These are phyloP conservation scores for Zygotorulaspora sp. DNA, from an alignment of 805 yeast genomes.

Conservation along the genomic window DNA sequence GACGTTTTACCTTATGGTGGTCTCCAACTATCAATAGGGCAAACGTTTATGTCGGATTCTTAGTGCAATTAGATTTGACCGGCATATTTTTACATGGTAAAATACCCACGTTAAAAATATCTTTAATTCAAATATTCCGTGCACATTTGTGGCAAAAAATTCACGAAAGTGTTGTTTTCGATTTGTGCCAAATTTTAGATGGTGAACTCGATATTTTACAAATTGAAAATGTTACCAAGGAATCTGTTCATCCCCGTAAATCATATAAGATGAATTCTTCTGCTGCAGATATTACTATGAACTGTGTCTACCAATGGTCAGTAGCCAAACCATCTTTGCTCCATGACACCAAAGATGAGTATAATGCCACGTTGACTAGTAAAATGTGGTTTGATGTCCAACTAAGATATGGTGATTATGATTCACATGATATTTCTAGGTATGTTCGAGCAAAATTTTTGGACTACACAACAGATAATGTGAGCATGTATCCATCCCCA, in stretches of 20 bases:
- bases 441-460: conserved; percentile 88
- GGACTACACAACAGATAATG: conserved; percentile 86
- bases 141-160: conserved; percentile 99
- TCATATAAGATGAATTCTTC: conserved; percentile 97
- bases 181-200: conserved; percentile 87
- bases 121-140: conserved; percentile 91
- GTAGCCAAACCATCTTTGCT: conserved; percentile 77
- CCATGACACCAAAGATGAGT: conserved; percentile 62
- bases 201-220: conserved; percentile 77
- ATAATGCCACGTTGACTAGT: conserved; percentile 52
- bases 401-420: conserved; percentile 93
- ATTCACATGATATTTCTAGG: conserved; percentile 92
- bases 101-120: conserved; percentile 93
- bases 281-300: conserved; percentile 80
- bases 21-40: conserved; percentile 98
- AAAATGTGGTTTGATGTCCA: conserved; percentile 96
- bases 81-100: conserved; percentile 97
- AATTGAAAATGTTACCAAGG: conserved; percentile 82
- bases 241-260: conserved; percentile 93
- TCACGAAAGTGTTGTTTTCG: conserved; percentile 92
- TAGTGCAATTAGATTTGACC: conserved; percentile 92
- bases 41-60: conserved; percentile 94
- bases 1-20: conserved; percentile 99
- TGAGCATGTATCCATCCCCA: conserved; percentile 84
- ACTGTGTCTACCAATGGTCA: conserved; percentile 76